phyloP scores from a whole-genome alignment of 345 rosid species.

The Euclidium syriacum region DNA sequence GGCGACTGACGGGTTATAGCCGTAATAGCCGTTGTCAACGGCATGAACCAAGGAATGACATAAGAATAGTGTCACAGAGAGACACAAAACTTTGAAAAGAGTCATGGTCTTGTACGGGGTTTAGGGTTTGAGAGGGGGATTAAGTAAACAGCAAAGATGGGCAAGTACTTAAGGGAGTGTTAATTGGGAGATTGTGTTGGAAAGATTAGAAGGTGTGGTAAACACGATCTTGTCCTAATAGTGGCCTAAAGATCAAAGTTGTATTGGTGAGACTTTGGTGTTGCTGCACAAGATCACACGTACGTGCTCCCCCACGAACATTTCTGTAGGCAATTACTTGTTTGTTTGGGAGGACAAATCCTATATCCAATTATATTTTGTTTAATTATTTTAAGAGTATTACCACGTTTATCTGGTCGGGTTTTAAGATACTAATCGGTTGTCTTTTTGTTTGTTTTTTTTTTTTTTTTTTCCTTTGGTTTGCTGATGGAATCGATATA shows the following conservation, averaged over 20 bases:
- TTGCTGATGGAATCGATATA: not conserved
- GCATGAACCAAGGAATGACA: constrained; percentile 18
- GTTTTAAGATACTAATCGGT: not conserved
- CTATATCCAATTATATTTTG: not conserved
- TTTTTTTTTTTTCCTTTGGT: too few relatives aligned
- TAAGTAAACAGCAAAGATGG: constrained; percentile 7
- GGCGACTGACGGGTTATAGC: constrained; percentile 21
- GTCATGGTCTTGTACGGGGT: constrained; percentile 4
- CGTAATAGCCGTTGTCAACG: constrained; percentile 17
- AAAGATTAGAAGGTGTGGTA: constrained; percentile 30
- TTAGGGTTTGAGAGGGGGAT: constrained; percentile 1
- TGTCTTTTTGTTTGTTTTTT: not conserved
- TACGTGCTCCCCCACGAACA: constrained; percentile 27
- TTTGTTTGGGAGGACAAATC: constrained; percentile 7
- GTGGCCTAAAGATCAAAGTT: constrained; percentile 23
- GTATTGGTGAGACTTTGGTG: constrained; percentile 28
- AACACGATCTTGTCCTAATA: constrained; percentile 32
- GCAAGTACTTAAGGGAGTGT: constrained; percentile 28
- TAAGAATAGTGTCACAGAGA: constrained; percentile 7
- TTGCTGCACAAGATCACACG: constrained; percentile 15
- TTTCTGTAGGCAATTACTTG: constrained; percentile 14
- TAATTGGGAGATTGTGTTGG: constrained; percentile 17
- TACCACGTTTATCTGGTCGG: not conserved
- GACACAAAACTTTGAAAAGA: constrained; percentile 5
- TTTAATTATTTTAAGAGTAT: not conserved